phyloP scores from a whole-genome alignment of 805 yeast species.

The Metschnikowia matae region DNA sequence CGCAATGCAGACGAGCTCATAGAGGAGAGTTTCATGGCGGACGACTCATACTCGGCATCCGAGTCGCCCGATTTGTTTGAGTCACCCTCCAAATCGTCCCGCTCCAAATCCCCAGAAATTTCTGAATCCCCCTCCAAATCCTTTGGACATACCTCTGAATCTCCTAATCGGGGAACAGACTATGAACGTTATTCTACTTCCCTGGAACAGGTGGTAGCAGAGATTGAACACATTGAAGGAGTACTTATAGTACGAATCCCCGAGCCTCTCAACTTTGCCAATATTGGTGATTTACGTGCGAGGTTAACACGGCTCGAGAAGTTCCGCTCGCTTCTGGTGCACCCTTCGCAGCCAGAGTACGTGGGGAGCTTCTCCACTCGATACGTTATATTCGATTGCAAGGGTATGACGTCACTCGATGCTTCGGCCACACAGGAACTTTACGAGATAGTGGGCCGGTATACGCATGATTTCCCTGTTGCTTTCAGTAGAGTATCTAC shows the following conservation, averaged over 20 bases:
- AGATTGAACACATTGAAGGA: slow-evolving; percentile 54
- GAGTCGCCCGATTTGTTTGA: too few species aligned
- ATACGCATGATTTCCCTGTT: slow-evolving; percentile 49
- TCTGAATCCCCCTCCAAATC: slow-evolving; percentile 6
- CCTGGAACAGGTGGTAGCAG: slow-evolving; percentile 17
- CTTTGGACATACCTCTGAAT: too few species aligned
- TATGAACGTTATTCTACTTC: too few species aligned
- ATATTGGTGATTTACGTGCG: slow-evolving; percentile 69
- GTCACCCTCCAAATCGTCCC: too few species aligned
- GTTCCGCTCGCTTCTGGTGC: slow-evolving; percentile 69
- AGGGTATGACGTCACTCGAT: slow-evolving; percentile 79
- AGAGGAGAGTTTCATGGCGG: slow-evolving; percentile 28
- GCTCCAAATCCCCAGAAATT: too few species aligned
- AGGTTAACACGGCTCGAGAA: slow-evolving; percentile 66
- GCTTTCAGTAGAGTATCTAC: slow-evolving; percentile 59
- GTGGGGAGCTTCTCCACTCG: slow-evolving; percentile 36
- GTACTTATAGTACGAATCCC: slow-evolving; percentile 77
- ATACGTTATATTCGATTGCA: slow-evolving; percentile 67
- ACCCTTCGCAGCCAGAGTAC: slow-evolving; percentile 65
- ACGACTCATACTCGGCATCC: too few species aligned
- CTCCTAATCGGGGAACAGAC: too few species aligned
- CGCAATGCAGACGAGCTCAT: slow-evolving; percentile 66
- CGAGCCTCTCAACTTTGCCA: slow-evolving; percentile 86
- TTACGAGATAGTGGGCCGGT: slow-evolving; percentile 53
- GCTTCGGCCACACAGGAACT: slow-evolving; percentile 76